phyloP scores from a whole-genome alignment of 306 rosid species.

The Quercus wislizeni region DNA sequence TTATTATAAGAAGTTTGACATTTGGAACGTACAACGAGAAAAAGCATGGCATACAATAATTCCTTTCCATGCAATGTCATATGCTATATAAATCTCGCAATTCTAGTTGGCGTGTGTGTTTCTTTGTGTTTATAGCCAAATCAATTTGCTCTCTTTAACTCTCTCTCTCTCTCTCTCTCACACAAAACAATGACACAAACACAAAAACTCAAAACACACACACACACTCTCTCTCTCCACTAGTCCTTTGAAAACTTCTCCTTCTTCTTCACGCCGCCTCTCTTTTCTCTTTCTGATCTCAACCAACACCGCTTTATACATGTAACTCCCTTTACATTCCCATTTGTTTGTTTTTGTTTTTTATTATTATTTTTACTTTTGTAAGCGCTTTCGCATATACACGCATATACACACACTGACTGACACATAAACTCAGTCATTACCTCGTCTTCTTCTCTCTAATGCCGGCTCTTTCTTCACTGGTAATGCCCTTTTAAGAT shows the following conservation, averaged over 20 bases:
- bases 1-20: neutral
- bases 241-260: constrained; percentile 13
- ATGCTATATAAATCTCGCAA: neutral
- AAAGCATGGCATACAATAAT: neutral
- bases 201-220: no score
- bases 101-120: neutral
- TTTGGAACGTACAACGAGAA: neutral
- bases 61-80: constrained; percentile 1
- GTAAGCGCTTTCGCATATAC: no score
- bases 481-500: constrained; percentile 17
- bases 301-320: no score
- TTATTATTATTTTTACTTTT: no score
- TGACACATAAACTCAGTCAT: neutral
- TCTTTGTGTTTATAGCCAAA: neutral
- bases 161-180: neutral
- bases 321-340: constrained; percentile 10
- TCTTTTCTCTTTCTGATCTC: constrained; percentile 6
- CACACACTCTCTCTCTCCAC: neutral
- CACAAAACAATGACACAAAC: no score
- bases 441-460: constrained; percentile 1
- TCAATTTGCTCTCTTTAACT: neutral
- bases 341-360: neutral
- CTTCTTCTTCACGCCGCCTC: constrained; percentile 53
- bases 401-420: no score
- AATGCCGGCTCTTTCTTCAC: constrained; percentile 5